phyloP scores from a whole-genome alignment of 2,329 filamentous ascomycete genomes.

The Fonsecaea erecta region DNA sequence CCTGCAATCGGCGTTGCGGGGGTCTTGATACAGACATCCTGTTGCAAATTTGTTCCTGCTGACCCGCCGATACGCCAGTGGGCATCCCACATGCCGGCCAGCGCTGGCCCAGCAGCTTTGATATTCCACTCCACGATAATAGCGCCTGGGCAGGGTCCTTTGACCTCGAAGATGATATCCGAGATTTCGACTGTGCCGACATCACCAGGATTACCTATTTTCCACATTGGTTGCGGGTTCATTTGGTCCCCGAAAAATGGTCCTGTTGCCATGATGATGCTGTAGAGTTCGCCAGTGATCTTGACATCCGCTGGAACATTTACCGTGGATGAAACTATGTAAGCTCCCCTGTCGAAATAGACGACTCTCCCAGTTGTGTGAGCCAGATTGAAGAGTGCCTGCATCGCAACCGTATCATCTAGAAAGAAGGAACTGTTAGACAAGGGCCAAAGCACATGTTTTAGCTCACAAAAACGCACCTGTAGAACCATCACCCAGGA shows the following conservation, averaged over 20 bases:
- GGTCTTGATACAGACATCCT: conserved; percentile 41
- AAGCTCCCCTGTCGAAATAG: conserved; percentile 77
- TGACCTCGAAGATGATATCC: conserved; percentile 44
- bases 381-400: conserved; percentile 60
- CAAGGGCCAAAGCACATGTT: not conserved
- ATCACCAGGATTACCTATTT: conserved; percentile 42
- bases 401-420: conserved; percentile 65
- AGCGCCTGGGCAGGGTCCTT: conserved; percentile 44
- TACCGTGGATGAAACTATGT: conserved; percentile 71
- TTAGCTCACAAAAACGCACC: conserved; percentile 42
- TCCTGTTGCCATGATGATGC: conserved; percentile 43
- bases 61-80: conserved; percentile 49
- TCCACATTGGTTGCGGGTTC: conserved; percentile 39
- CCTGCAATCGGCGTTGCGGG: conserved; percentile 40
- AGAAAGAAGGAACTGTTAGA: not conserved
- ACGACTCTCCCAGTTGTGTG: conserved; percentile 59
- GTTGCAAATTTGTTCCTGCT: conserved; percentile 42
- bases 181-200: conserved; percentile 45
- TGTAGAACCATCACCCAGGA: conserved; percentile 59
- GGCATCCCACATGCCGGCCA: conserved; percentile 42
- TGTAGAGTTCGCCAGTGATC: conserved; percentile 63
- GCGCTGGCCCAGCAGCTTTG: conserved; percentile 39
- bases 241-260: conserved; percentile 39
- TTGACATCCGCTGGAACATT: conserved; percentile 64
- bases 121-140: conserved; percentile 48